Evolutionary conservation across 768 basidiomycete genomes (phyloP).

Genomic region (Lepiota brunneoincarnata): DNA sequence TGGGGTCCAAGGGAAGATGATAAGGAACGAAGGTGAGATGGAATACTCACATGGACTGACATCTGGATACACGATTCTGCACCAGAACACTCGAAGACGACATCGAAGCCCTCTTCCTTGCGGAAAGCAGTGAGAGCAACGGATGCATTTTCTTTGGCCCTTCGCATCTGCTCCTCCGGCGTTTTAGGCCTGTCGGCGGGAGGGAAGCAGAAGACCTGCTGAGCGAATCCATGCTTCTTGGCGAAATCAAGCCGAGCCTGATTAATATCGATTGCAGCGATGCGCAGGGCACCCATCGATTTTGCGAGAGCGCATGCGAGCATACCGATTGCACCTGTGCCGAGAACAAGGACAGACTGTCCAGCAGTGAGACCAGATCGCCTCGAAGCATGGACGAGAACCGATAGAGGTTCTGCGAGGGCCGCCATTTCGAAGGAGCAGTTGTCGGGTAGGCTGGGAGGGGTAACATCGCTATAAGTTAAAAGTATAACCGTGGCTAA

Average conservation of each 20-base stretch:
- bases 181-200: conserved; percentile 45
- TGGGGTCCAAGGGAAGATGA: conserved; percentile 1
- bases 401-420: conserved; percentile 92
- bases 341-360: conserved; percentile 82
- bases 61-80: conserved; percentile 91
- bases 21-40: conserved; percentile 1
- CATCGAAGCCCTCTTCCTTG: conserved; percentile 79
- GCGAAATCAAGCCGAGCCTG: conserved; percentile 78
- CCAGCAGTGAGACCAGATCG: conserved; percentile 44
- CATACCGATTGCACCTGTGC: conserved; percentile 91
- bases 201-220: conserved; percentile 60
- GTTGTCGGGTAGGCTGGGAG: conserved; percentile 64
- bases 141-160: conserved; percentile 56
- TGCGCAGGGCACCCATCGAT: conserved; percentile 62
- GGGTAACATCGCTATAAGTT: conserved; percentile 3
- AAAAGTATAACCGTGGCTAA: conserved; percentile 5
- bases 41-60: conserved; percentile 75
- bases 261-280: conserved; percentile 87
- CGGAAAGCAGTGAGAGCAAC: conserved; percentile 53
- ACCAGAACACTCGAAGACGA: conserved; percentile 94
- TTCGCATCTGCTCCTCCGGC: conserved; percentile 53
- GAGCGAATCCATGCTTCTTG: conserved; percentile 69
- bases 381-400: conserved; percentile 67
- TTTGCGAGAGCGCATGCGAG: conserved; percentile 82
- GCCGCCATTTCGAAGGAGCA: conserved; percentile 80